Base-by-base conservation (phyloP, 2,329 filamentous ascomycete genomes). In the Colletotrichum kahawae region DNA sequence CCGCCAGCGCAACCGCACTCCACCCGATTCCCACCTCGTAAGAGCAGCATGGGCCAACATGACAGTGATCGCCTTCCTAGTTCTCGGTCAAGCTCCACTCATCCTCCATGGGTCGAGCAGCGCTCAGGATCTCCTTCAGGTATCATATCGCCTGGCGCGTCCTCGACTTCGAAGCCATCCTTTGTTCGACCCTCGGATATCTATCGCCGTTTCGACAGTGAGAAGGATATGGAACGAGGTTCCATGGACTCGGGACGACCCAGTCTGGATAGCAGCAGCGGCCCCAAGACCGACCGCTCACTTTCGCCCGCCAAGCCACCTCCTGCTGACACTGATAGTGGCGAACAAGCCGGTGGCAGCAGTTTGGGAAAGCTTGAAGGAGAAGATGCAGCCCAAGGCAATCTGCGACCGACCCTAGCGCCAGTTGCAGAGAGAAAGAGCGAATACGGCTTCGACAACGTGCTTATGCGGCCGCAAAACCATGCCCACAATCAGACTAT, bases 141-240 rank as follows among this genome's bases (percentile, higher is more conserved):
- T 69, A 75, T 81, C 24, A 79, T 77, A 34, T 80, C 84, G 21
- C 78, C 84, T 34, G 78, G 81, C 66, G 84, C 83, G 31, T 78
- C 88, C 48, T 82, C 85, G 67, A 92, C 92, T 78, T 81, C 85
- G 65, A 92, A 92, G 78, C 82, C 90, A 1, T 89, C 92, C 1
- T 92, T 96, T 78, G 88, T 95, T 71, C 89, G 94, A 48, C 94
- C 95, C 2, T 90, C 93, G 14, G 95, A 97, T 78, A 93, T 96
- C 56, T 96, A 96, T 82, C 93, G 90, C 80, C 91, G 93, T 7
- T 88, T 93, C 82, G 91, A 91, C 67, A 93, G 95, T 78, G 93
- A 94, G 77, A 88, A 88, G 68, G 87, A 90, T 76, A 89, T 85
- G 77, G 88, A 90, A 77, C 85, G 88, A 48, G 87, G 87, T 71